A percentile compares a stretch with the other conserved stretches of the same genome.
Evolutionary conservation across 75 land plant species (phyloP).

Genomic region (Cunninghamia lanceolata): DNA sequence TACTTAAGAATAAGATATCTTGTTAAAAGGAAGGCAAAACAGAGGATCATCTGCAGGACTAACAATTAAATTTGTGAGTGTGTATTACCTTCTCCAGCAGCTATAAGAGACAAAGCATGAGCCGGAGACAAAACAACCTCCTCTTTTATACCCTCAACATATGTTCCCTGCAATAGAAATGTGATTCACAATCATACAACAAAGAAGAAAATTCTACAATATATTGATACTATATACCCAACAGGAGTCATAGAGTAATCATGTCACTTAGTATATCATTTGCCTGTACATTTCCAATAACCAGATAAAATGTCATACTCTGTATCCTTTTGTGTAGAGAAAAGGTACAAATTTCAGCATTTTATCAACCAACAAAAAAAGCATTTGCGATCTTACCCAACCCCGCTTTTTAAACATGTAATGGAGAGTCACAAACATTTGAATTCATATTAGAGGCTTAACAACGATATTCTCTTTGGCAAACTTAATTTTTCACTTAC

Average conservation of each 20-base stretch:
- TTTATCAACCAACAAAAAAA: neutral
- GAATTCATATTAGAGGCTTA: neutral
- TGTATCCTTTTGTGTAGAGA: neutral
- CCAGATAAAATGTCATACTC: neutral
- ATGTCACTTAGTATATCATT: neutral
- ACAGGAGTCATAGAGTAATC: neutral
- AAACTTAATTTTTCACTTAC: neutral
- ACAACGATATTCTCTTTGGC: neutral
- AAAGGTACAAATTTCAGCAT: neutral
- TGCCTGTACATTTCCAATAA: neutral
- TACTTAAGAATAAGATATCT: too few relatives aligned
- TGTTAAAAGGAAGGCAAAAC: neutral
- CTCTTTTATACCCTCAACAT: conserved; percentile 97
- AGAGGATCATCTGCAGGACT: neutral
- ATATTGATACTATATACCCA: neutral
- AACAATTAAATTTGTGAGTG: neutral
- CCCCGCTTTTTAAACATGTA: neutral
- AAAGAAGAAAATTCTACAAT: neutral
- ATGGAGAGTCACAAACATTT: neutral
- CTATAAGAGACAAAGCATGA: conserved; percentile 94
- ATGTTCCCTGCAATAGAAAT: conserved; percentile 65
- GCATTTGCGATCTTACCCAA: neutral
- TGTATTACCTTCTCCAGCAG: conserved; percentile 90
- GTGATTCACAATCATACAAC: neutral
- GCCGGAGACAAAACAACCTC: conserved; percentile 96